Evolutionary conservation across 2,329 filamentous ascomycete genomes (phyloP).

Genomic region (Microcera coccophila): DNA sequence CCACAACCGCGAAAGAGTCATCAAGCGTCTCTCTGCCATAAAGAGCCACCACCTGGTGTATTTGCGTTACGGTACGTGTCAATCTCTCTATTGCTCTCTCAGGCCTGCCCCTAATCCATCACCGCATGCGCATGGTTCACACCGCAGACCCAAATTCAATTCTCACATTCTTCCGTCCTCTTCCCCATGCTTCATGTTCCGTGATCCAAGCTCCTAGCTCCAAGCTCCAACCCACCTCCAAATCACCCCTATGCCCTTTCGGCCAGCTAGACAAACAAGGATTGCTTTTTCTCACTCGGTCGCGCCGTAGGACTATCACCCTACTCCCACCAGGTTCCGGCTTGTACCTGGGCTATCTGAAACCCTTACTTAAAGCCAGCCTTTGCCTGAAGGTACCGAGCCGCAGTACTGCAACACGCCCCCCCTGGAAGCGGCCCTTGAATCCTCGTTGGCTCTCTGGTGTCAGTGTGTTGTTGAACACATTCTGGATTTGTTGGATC

Average conservation of each 20-base stretch:
- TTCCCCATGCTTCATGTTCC: background rate
- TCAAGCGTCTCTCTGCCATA: too few species aligned
- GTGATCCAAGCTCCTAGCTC: conserved; percentile 6
- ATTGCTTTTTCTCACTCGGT: conserved; percentile 15
- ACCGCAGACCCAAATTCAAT: too few species aligned
- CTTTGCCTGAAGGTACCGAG: too few species aligned
- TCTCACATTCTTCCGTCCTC: background rate
- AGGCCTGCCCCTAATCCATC: background rate
- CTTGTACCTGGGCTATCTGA: conserved; percentile 5
- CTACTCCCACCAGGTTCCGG: background rate
- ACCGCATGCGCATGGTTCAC: background rate
- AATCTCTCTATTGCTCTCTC: background rate
- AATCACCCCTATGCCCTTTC: conserved; percentile 14
- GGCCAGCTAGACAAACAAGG: conserved; percentile 19
- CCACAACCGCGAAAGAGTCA: too few species aligned
- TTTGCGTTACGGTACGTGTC: background rate
- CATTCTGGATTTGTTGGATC: too few species aligned
- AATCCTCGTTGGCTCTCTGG: background rate
- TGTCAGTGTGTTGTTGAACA: background rate
- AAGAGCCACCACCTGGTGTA: too few species aligned
- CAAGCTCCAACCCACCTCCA: conserved; percentile 1
- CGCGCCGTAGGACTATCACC: conserved; percentile 22
- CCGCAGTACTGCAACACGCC: too few species aligned
- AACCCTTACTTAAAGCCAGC: conserved; percentile 7
- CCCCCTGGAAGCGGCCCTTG: background rate